Base-by-base conservation (phyloP, 345 rosid genomes). In the Syzygium aromaticum region DNA sequence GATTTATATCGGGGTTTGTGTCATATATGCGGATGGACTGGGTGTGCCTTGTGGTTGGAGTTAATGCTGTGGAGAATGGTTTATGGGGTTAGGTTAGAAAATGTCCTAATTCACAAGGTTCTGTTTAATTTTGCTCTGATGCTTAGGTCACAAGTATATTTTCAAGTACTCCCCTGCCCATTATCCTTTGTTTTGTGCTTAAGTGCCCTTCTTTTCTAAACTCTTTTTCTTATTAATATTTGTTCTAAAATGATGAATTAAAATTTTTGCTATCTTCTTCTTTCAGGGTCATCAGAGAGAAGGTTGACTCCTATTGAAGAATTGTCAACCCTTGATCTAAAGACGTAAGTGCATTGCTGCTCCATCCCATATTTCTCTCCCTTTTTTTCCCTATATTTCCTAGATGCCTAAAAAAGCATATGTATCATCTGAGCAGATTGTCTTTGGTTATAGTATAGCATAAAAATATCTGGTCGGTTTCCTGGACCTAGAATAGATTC, bases 231-330 rank as follows among this genome's bases (percentile, higher is more conserved):
- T 53, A 33, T 11, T 51, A 40, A 73, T 51, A 21, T 64, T 28
- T 52, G 33, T 52, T 77, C 3, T 78, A 73, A 73, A 19, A 73
- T 73, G 82, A 38, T 10, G 78, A 33, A 30, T 27, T 84, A 27
- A 28, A 16, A 53, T 52, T 51, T 22, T 53, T 85, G 28, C 83
- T 87, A 46, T 89, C 25, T 80, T 25, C 77, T 84, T 73, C 85
- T 63, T 91, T 92, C 95, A 95, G 98, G 92, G 88, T 90, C 96
- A 38, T 91, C 92, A 1, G 97, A 94, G 90, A 92, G 90, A 89
- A 92, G 86, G 84, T 89, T 92, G 90, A 93, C 94, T 90, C 92
- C 96, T 52, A 84, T 93, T 53, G 98, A 96, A 85, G 95, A 92
- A 49, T 91, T 93, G 38, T 85, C 95, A 40, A 93, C 98, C 87